Percentiles rank a stretch among this genome's conserved stretches.
These are phyloP conservation scores for Neofusicoccum ribis DNA, from an alignment of 2,329 filamentous ascomycete genomes.

Conservation along the genomic window DNA sequence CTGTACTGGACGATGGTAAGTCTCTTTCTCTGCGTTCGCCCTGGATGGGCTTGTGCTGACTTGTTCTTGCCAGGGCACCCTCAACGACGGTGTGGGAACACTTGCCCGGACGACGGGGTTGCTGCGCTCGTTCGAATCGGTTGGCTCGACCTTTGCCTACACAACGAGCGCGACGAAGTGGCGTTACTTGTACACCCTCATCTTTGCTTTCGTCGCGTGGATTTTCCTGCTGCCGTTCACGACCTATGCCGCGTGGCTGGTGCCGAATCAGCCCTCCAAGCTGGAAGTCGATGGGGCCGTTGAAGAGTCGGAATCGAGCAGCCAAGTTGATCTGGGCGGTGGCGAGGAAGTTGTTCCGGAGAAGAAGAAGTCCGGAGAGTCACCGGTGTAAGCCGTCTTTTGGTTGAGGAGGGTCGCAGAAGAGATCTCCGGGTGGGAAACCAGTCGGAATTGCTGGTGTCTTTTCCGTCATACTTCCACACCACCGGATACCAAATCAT, in stretches of 20 bases:
- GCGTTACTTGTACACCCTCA: background rate
- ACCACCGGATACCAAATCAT: no score
- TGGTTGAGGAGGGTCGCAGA: background rate
- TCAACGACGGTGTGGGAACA: constrained; percentile 54
- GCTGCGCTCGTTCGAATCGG: constrained; percentile 51
- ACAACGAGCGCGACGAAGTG: constrained; percentile 1
- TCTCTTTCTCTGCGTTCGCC: no score
- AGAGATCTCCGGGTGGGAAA: no score
- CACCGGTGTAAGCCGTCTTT: background rate
- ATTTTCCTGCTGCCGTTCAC: background rate
- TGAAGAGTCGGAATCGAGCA: background rate
- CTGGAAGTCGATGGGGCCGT: background rate
- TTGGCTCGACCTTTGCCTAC: constrained; percentile 50
- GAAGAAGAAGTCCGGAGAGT: background rate
- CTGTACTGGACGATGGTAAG: constrained; percentile 8
- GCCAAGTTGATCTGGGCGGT: background rate
- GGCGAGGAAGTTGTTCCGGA: background rate
- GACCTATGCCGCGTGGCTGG: background rate
- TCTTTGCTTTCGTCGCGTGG: background rate
- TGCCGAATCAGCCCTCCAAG: background rate
- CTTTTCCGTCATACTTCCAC: no score
- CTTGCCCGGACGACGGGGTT: constrained; percentile 51
- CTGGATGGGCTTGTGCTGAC: no score
- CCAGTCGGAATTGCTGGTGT: no score
- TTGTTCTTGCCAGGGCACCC: constrained; percentile 37